Evolutionary conservation across 2,329 filamentous ascomycete genomes (phyloP).

Genomic region (Seiridium unicorne): DNA sequence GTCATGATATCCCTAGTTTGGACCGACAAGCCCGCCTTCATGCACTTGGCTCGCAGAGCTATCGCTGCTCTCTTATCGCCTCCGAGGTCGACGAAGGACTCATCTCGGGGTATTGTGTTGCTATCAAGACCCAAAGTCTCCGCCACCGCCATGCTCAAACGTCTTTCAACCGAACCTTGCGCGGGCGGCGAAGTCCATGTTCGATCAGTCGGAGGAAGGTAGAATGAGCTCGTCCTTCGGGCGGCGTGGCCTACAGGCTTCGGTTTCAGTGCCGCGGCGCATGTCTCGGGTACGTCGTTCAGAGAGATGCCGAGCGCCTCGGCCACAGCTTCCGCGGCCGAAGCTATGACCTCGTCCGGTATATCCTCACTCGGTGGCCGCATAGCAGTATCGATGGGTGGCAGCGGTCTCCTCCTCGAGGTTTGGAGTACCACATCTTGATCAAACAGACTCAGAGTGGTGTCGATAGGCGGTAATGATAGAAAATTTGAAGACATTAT

Average conservation of each 20-base stretch:
- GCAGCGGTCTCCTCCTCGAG: conserved; percentile 14
- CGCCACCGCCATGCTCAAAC: conserved; percentile 32
- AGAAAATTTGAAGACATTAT: conserved; percentile 4
- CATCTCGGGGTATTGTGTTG: conserved; percentile 31
- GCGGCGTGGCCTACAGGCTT: neutral
- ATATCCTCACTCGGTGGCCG: conserved; percentile 10
- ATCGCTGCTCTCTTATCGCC: conserved; percentile 35
- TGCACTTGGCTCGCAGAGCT: conserved; percentile 31
- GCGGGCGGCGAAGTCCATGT: conserved; percentile 11
- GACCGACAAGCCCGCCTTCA: conserved; percentile 33
- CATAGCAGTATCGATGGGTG: conserved; percentile 18
- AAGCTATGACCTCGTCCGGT: conserved; percentile 19
- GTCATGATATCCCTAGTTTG: conserved; percentile 38
- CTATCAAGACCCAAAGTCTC: conserved; percentile 33
- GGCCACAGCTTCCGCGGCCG: conserved; percentile 21
- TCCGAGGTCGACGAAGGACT: conserved; percentile 44
- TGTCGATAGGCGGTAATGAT: conserved; percentile 6
- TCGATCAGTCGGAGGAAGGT: conserved; percentile 14
- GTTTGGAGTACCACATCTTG: neutral
- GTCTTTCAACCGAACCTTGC: conserved; percentile 22
- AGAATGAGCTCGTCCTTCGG: conserved; percentile 19
- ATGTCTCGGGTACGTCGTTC: conserved; percentile 22
- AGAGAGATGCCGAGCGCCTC: conserved; percentile 24
- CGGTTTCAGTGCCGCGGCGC: conserved; percentile 9
- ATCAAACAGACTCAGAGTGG: conserved; percentile 8